These are phyloP conservation scores for Saccharomycopsis fibuligera DNA, from an alignment of 805 yeast genomes.

Conservation along the genomic window DNA sequence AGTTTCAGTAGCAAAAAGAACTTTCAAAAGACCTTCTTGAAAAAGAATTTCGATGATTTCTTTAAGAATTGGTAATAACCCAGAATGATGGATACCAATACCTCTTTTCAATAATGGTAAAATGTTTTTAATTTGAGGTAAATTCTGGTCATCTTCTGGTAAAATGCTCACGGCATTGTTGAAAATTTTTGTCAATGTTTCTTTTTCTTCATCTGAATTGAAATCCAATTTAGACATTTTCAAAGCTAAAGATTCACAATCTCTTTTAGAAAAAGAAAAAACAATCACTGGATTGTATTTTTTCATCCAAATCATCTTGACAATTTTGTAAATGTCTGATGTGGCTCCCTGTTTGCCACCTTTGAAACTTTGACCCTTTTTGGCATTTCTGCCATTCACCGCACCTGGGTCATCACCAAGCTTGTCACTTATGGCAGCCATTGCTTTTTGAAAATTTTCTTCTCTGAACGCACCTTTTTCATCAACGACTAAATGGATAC, in stretches of 20 bases:
- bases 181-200: slow-evolving; percentile 82
- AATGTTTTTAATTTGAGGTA: slow-evolving; percentile 92
- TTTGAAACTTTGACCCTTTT: slow-evolving; percentile 74
- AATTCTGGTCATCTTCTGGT: slow-evolving; percentile 84
- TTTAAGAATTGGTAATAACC: slow-evolving; percentile 84
- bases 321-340: slow-evolving; percentile 92
- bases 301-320: slow-evolving; percentile 95
- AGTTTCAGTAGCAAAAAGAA: slow-evolving; percentile 95
- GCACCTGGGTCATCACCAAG: slow-evolving; percentile 79
- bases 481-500: slow-evolving; percentile 94
- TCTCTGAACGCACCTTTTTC: slow-evolving; percentile 95
- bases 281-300: slow-evolving; percentile 97
- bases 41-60: slow-evolving; percentile 94
- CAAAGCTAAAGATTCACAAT: slow-evolving; percentile 89
- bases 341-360: slow-evolving; percentile 73
- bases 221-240: slow-evolving; percentile 95
- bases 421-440: slow-evolving; percentile 83
- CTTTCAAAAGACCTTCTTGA: slow-evolving; percentile 94
- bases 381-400: slow-evolving; percentile 47
- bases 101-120: slow-evolving; percentile 88
- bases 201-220: slow-evolving; percentile 90
- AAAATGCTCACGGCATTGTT: slow-evolving; percentile 81
- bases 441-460: slow-evolving; percentile 96
- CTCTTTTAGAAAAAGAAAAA: slow-evolving; percentile 95
- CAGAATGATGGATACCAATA: slow-evolving; percentile 98